Conservation (phyloP, 208 protist species). For the Tritrichomonas foetus region DNA sequence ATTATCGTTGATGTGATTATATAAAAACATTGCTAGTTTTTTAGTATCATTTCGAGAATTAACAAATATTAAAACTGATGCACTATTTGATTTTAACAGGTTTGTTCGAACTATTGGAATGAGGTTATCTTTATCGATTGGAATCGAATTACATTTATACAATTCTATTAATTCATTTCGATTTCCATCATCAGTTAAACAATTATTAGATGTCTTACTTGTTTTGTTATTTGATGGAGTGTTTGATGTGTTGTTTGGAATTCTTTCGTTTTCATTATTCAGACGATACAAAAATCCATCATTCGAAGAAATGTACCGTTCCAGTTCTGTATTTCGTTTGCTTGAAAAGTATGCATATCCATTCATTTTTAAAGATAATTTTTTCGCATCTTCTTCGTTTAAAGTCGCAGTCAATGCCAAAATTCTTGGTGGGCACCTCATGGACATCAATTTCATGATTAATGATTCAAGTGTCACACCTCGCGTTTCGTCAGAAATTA, state of each 20-base stretch:
- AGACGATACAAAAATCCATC: background rate
- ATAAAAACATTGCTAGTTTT: background rate
- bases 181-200: too few species aligned
- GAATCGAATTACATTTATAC: background rate
- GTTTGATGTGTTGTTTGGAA: too few species aligned
- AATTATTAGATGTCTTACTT: too few species aligned
- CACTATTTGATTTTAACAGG: background rate
- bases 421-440: background rate
- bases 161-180: too few species aligned
- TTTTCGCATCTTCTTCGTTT: background rate
- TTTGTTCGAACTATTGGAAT: background rate
- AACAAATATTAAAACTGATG: background rate
- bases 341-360: background rate
- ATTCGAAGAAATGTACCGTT: background rate
- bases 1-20: background rate
- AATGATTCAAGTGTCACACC: background rate
- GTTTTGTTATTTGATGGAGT: too few species aligned
- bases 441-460: background rate
- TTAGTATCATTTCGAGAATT: constrained; percentile 18
- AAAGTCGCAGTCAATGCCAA: background rate
- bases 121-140: background rate
- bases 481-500: background rate
- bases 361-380: background rate
- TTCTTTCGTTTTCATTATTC: background rate
- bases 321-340: background rate